Evolutionary conservation across 352 stramenopile species (phyloP).

Genomic region (Phytophthora chlamydospora): DNA sequence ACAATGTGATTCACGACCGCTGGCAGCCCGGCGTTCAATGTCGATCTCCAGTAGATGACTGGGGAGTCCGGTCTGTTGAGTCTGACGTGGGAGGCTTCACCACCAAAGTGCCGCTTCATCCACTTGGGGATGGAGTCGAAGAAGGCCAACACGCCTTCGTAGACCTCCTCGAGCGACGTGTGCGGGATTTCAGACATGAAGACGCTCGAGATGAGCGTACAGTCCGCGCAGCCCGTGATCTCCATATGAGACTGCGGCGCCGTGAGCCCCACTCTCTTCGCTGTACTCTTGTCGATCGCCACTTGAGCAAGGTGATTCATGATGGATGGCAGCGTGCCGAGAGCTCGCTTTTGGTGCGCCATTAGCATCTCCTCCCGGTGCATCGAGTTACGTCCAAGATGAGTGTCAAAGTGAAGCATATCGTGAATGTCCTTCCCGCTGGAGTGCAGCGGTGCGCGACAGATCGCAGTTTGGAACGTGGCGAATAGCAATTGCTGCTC

Average conservation of each 20-base stretch:
- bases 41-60: constrained; percentile 30
- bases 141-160: constrained; percentile 26
- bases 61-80: constrained; percentile 26
- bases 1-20: constrained; percentile 37
- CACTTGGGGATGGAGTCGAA: constrained; percentile 25
- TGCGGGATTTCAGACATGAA: constrained; percentile 45
- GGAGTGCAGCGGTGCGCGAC: constrained; percentile 34
- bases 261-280: too few relatives aligned
- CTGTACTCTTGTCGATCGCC: constrained; percentile 29
- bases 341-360: constrained; percentile 27
- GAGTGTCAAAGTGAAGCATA: constrained; percentile 36
- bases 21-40: constrained; percentile 18
- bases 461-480: constrained; percentile 35
- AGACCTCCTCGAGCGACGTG: constrained; percentile 36
- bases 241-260: constrained; percentile 38
- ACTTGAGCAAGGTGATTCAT: constrained; percentile 28
- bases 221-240: constrained; percentile 35
- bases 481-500: constrained; percentile 47
- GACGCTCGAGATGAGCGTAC: constrained; percentile 41
- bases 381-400: constrained; percentile 14
- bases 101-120: constrained; percentile 40
- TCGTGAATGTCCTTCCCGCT: constrained; percentile 25
- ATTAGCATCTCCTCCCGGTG: constrained; percentile 20
- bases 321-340: constrained; percentile 24
- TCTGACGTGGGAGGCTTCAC: constrained; percentile 16